A percentile compares a stretch with the other conserved stretches of the same genome.
Conservation (phyloP, 140 eudicot genomes). For the Bidens hawaiensis region DNA sequence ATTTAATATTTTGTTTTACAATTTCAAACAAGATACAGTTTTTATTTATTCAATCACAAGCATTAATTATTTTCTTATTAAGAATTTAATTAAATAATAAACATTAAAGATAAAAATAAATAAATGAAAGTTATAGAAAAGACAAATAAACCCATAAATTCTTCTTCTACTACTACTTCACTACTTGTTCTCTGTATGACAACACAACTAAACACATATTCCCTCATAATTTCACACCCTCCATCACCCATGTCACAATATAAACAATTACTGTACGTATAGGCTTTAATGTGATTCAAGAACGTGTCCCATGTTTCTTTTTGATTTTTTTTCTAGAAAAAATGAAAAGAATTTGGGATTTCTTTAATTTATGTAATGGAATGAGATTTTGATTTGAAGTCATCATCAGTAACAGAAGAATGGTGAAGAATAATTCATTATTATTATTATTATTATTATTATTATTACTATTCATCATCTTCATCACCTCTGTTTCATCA, state of each 20-base stretch:
- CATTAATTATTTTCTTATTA: not conserved
- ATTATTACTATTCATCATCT: slow-evolving; percentile 24
- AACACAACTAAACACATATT: slow-evolving; percentile 7
- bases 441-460: slow-evolving; percentile 21
- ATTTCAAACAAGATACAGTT: not conserved
- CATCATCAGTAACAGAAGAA: slow-evolving; percentile 17
- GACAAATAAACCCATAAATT: slow-evolving; percentile 25
- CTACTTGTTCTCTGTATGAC: slow-evolving; percentile 2
- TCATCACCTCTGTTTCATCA: slow-evolving; percentile 33
- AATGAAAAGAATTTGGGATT: not conserved
- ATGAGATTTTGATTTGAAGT: not conserved
- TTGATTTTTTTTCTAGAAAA: slow-evolving; percentile 12
- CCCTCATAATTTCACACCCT: slow-evolving; percentile 28
- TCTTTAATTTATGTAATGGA: slow-evolving; percentile 5
- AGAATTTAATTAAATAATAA: not conserved
- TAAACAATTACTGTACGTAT: slow-evolving; percentile 24
- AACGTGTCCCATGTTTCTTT: slow-evolving; percentile 15
- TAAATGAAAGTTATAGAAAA: slow-evolving; percentile 6
- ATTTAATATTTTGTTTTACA: not conserved
- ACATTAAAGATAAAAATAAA: not conserved
- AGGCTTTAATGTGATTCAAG: slow-evolving; percentile 25
- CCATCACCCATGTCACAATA: slow-evolving; percentile 12
- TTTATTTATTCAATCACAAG: too few species aligned
- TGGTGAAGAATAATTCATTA: slow-evolving; percentile 23
- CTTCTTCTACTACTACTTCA: slow-evolving; percentile 26